Evolutionary conservation across 164 flowering plant species (phyloP).

Genomic region (Dillenia suffruticosa): DNA sequence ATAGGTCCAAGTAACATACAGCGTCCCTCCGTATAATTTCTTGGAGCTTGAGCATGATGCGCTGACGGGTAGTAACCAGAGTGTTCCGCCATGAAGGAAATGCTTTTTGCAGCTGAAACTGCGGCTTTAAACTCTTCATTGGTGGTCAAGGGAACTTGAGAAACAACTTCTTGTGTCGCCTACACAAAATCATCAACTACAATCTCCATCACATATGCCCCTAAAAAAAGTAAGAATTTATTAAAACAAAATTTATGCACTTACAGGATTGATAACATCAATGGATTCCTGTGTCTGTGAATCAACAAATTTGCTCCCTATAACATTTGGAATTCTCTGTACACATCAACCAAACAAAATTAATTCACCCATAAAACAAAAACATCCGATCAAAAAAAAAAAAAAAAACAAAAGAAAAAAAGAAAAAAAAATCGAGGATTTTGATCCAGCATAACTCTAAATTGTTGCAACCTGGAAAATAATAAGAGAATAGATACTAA

Average conservation of each 20-base stretch:
- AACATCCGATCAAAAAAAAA: no score
- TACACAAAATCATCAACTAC: conserved; percentile 13
- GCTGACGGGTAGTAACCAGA: conserved; percentile 65
- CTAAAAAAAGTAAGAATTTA: neutral
- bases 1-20: conserved; percentile 21
- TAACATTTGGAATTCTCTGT: conserved; percentile 56
- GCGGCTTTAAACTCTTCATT: conserved; percentile 80
- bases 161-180: conserved; percentile 91
- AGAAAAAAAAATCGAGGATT: no score
- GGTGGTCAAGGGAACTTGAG: conserved; percentile 75
- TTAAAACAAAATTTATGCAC: conserved; percentile 9
- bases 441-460: no score
- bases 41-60: conserved; percentile 79
- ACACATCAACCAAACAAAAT: neutral
- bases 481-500: no score
- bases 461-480: no score
- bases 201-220: no score
- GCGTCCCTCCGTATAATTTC: conserved; percentile 82
- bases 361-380: neutral
- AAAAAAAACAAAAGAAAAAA: no score
- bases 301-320: conserved; percentile 66
- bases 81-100: conserved; percentile 76
- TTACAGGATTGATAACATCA: conserved; percentile 78
- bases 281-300: conserved; percentile 41
- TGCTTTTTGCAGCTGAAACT: conserved; percentile 75